Conservation (phyloP, 352 stramenopile species). For the Pythium myriotylum region DNA sequence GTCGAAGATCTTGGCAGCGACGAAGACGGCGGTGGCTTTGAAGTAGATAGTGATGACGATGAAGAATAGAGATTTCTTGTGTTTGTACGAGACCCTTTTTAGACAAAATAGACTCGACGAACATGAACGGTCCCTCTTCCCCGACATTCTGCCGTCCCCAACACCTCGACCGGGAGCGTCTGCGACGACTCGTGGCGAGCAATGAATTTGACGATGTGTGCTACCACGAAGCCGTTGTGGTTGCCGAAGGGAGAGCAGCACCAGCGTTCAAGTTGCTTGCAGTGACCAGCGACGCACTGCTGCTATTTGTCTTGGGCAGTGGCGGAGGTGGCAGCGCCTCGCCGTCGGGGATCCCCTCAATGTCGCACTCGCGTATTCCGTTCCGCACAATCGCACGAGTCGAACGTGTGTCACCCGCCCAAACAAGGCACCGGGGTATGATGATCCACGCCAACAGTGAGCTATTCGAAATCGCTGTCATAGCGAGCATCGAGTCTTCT, state of each 20-base stretch:
- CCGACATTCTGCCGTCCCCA: slow-evolving; percentile 58
- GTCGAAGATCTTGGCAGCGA: slow-evolving; percentile 41
- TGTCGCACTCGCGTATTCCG: not conserved
- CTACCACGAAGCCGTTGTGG: slow-evolving; percentile 65
- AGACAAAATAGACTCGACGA: no score
- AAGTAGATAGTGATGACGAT: slow-evolving; percentile 25
- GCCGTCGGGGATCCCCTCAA: not conserved
- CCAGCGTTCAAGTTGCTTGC: slow-evolving; percentile 54
- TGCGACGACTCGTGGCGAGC: slow-evolving; percentile 38
- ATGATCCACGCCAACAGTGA: slow-evolving; percentile 51
- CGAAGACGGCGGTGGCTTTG: slow-evolving; percentile 53
- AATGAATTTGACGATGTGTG: slow-evolving; percentile 40
- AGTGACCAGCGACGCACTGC: slow-evolving; percentile 43
- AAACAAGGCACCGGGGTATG: slow-evolving; percentile 41
- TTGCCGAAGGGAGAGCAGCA: slow-evolving; percentile 24
- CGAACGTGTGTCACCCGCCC: slow-evolving; percentile 41
- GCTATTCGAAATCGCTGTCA: slow-evolving; percentile 43
- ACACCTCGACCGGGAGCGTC: slow-evolving; percentile 57
- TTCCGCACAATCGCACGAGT: slow-evolving; percentile 30
- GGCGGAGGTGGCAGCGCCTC: slow-evolving; percentile 6
- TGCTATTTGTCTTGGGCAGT: slow-evolving; percentile 45
- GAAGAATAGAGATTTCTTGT: slow-evolving; percentile 41
- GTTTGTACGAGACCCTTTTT: no score
- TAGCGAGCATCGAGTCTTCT: not conserved
- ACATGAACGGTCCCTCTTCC: slow-evolving; percentile 12